Base-by-base conservation (phyloP, 306 rosid genomes). In the Lithocarpus polystachyus region DNA sequence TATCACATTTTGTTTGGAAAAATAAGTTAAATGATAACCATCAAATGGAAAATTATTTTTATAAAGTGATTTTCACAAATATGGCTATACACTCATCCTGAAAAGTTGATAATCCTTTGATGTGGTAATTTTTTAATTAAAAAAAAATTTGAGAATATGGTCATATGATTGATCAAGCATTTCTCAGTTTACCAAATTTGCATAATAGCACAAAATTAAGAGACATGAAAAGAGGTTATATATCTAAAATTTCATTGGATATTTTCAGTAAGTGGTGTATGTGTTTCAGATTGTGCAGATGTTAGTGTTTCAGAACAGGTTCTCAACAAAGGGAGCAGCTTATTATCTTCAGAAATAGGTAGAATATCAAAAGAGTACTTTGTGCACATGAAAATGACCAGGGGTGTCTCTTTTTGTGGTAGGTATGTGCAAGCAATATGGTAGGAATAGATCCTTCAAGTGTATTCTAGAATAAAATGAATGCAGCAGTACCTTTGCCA, bases 401-500 rank as follows among this genome's bases (percentile, higher is more conserved):
- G 5, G 7, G 19, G 35, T 12, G 5, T 26, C 5, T 17, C n/a
- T 62, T 62, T 64, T 29, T 10, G 17, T 13, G 22, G n/a, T 56
- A 62, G 15, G 20, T 5, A 13, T 10, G 69, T 28, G 43, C 40
- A 15, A 2, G 40, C 5, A 26, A 62, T 6, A 62, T 2, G 12
- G 35, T 29, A 31, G 3, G 14, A 71, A 19, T 20, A 48, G 62
- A 48, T 35, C 74, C 14, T 1, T 57, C 40, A 24, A 28, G 26
- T 28, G n/a, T 59, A 75, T 6, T 35, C 22, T 2, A 19, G 54
- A 76, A 52, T n/a, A 69, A 37, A 62, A 23, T 12, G 31, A 10
- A 15, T 57, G 57, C 45, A 60, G 15, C 17, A 22, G 55, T 83
- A 94, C 98, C 97, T 92, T 89, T 85, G 75, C 99, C 99, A 6